Conservation (phyloP, 2,329 filamentous ascomycete genomes). For the Cladosporium sp. region DNA sequence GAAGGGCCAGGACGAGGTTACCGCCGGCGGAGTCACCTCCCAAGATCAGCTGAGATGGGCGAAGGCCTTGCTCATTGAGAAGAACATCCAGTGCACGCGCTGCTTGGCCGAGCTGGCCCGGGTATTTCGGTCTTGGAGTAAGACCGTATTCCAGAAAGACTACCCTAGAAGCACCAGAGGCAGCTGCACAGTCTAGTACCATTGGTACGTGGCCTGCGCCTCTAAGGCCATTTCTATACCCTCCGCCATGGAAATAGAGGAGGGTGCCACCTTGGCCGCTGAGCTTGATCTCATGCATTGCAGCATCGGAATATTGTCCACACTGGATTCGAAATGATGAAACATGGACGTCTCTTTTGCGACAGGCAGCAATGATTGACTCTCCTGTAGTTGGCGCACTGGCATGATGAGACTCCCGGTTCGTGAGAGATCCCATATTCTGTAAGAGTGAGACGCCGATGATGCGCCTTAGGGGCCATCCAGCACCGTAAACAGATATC, state of each 20-base stretch:
- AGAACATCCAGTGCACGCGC: constrained; percentile 40
- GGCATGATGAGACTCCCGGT: no score
- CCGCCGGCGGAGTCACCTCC: constrained; percentile 53
- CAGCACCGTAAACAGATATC: no score
- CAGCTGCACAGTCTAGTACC: constrained; percentile 39
- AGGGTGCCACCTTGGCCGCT: constrained; percentile 22
- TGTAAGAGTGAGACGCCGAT: no score
- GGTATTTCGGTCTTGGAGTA: constrained; percentile 42
- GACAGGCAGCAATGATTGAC: no score
- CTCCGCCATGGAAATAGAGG: constrained; percentile 51
- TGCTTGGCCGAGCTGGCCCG: constrained; percentile 46
- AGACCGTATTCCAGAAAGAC: constrained; percentile 54
- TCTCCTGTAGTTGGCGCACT: no score
- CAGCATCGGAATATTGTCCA: background rate
- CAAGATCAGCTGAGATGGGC: constrained; percentile 29
- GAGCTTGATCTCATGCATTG: background rate
- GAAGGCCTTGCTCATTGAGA: constrained; percentile 16
- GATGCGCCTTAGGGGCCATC: no score
- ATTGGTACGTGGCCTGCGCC: constrained; percentile 39
- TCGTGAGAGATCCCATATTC: no score
- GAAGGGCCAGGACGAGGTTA: constrained; percentile 42
- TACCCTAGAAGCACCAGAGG: constrained; percentile 24
- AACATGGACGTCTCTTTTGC: no score
- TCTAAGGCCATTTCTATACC: constrained; percentile 46
- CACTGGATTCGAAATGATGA: background rate